Conservation (phyloP, 345 rosid genomes). For the Gossypium arboreum region DNA sequence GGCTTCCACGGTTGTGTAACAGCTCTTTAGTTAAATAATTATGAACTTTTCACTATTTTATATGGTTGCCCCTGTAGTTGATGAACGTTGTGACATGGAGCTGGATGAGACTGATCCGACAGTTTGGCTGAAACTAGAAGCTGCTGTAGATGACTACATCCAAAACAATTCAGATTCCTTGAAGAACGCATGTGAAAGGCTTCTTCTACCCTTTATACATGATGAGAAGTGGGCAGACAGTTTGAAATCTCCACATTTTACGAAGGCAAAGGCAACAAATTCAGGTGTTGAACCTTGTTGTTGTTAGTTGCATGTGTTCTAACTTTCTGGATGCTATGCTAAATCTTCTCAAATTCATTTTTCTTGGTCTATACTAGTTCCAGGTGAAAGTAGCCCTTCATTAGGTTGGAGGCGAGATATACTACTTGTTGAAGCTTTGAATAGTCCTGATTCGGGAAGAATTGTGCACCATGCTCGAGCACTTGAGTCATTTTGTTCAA, state of each 20-base stretch:
- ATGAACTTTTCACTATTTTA: slow-evolving; percentile 13
- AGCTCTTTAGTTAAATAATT: slow-evolving; percentile 13
- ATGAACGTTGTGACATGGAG: slow-evolving; percentile 96
- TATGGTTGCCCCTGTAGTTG: slow-evolving; percentile 49
- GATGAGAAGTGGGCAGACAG: slow-evolving; percentile 67
- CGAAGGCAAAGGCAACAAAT: slow-evolving; percentile 32
- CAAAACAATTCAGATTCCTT: slow-evolving; percentile 65
- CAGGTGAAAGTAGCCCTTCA: slow-evolving; percentile 64
- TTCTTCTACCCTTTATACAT: slow-evolving; percentile 66
- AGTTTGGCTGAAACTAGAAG: slow-evolving; percentile 85
- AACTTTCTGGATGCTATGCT: slow-evolving; percentile 14
- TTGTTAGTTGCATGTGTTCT: background rate
- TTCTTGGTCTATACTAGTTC: slow-evolving; percentile 6
- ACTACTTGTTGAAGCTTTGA: slow-evolving; percentile 89
- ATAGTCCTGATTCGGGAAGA: slow-evolving; percentile 83
- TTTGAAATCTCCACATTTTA: slow-evolving; percentile 40
- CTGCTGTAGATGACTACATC: slow-evolving; percentile 72
- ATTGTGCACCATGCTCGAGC: slow-evolving; percentile 79
- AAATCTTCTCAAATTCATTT: slow-evolving; percentile 24
- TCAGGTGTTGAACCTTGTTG: slow-evolving; percentile 32
- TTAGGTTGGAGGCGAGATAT: slow-evolving; percentile 95
- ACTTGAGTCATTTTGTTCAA: slow-evolving; percentile 81
- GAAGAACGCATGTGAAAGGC: slow-evolving; percentile 66
- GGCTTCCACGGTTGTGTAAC: background rate
- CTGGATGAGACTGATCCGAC: slow-evolving; percentile 99